Evolutionary conservation across 257 asterid genomes (phyloP), one percentile per base, ranked within the genome.

Genomic region (Orobanche coerulescens): DNA sequence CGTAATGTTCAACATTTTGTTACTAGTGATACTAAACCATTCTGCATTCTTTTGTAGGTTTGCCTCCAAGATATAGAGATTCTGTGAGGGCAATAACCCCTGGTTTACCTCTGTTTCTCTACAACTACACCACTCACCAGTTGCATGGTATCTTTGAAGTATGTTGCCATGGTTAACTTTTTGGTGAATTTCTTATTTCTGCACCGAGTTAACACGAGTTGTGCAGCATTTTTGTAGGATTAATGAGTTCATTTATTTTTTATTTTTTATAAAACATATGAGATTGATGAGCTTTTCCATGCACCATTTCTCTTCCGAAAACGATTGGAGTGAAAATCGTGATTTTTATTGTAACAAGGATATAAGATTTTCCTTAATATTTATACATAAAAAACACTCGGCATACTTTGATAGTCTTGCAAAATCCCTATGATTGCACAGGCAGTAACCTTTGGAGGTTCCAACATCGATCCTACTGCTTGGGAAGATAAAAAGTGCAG

Each of bases 401-500:
- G n/a, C n/a, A n/a, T n/a, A n/a, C n/a, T n/a, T n/a, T n/a, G n/a
- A n/a, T 11, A 42, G 51, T 46, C 33, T 33, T 19, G 24, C 33
- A 20, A 31, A 33, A 43, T 64, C 10, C 26, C 34, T 67, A 56
- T 64, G 20, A 31, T 10, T 50, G 30, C 20, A 23, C 75, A 92
- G 98, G 95, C 98, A 4, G 39, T 79, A 15, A 76, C 84, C 72
- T 88, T 92, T 77, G 98, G 98, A 76, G 96, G 94, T 61, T 79
- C 93, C 58, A 88, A 92, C 84, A 88, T 92, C 42, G 98, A 92
- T 80, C 93, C 96, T n/a, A 92, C 95, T 62, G 96, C 98, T 39
- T 92, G 96, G 98, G 96, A 92, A 76, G 96, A 88, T 77, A 88
- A 92, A 68, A 92, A 92, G 67, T 92, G 96, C 77, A 92, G 81